Base-by-base conservation (phyloP, 768 basidiomycete genomes). In the Chlorophyllum brunneum region DNA sequence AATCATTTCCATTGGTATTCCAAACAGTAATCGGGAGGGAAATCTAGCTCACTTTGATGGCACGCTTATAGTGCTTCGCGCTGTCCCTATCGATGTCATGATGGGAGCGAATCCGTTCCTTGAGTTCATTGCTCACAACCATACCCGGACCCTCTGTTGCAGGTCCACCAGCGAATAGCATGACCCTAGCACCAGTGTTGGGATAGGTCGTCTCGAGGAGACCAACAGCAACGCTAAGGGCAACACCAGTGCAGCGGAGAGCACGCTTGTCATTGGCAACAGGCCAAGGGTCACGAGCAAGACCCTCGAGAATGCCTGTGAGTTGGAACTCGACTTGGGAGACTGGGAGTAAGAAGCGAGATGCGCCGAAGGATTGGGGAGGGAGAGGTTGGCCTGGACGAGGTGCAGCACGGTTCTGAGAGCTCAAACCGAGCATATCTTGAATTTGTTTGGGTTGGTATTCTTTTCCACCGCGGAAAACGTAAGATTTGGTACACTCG, bases 81-180 rank as follows among this genome's bases (percentile, higher is more conserved):
- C 83, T 88, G 67, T 99, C 97, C 16, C 93, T 80, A 63, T 99
- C 97, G 61, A 98, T 98, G 63, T 99, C 97, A 71, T 98, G 95
- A 66, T 99, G 97, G 6, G 94, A 97, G 48, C 97, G 88, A 56
- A 99, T 98, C 2, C 95, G 93, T 63, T 99, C 97, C 70, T 92
- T 90, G 51, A 98, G 75, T 70, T 98, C 95, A 58, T 91, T 91
- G 69, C 81, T 88, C 51, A 98, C 97, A 27, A 98, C 95, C 84
- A 94, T 85, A 15, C 97, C 97, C 0, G 97, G 97, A 2, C 97
- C 97, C 63, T 98, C 94, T 1, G 95, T 97, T 8, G 88, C 87
- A 11, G 97, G 92, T 24, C 97, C 97, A 60, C 95, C 97, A 31
- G 94, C 75, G 63, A 98, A 98, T 29, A 98, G 66, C 90, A 98